Evolutionary conservation across 192 early-diverging fungal genomes (phyloP).

Genomic region (Coemansia sp.): DNA sequence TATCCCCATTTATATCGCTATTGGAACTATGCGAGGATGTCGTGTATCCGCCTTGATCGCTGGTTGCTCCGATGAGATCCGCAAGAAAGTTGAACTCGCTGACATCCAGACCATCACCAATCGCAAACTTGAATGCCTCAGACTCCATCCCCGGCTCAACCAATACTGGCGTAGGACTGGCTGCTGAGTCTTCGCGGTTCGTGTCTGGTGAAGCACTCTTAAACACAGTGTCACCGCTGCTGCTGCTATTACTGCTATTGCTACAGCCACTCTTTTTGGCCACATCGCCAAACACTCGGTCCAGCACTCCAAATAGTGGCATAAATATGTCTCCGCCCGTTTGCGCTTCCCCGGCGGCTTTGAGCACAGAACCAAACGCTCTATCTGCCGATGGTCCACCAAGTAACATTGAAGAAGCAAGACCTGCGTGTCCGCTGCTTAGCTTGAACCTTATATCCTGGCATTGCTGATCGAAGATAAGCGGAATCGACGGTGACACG

Average conservation of each 20-base stretch:
- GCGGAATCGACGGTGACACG: slow-evolving; percentile 33
- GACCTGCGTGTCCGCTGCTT: neutral
- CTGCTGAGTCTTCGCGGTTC: neutral
- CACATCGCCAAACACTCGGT: slow-evolving; percentile 3
- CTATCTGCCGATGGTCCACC: neutral
- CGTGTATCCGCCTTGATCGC: neutral
- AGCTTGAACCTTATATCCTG: neutral
- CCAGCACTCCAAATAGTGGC: slow-evolving; percentile 10
- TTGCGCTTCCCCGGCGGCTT: neutral
- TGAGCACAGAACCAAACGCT: neutral
- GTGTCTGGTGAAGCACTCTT: slow-evolving; percentile 5
- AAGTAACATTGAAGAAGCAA: too few relatives aligned
- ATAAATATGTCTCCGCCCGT: neutral
- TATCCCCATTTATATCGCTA: neutral
- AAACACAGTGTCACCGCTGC: slow-evolving; percentile 5
- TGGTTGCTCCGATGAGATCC: slow-evolving; percentile 18
- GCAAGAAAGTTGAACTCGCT: slow-evolving; percentile 25
- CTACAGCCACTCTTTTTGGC: neutral
- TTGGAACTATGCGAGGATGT: neutral
- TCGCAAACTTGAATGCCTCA: slow-evolving; percentile 9
- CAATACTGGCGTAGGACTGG: slow-evolving; percentile 3
- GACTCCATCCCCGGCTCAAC: neutral
- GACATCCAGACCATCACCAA: neutral
- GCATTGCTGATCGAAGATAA: slow-evolving; percentile 26
- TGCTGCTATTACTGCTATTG: slow-evolving; percentile 5